phyloP scores from a whole-genome alignment of 345 rosid genomes.

The Linum lewisii region DNA sequence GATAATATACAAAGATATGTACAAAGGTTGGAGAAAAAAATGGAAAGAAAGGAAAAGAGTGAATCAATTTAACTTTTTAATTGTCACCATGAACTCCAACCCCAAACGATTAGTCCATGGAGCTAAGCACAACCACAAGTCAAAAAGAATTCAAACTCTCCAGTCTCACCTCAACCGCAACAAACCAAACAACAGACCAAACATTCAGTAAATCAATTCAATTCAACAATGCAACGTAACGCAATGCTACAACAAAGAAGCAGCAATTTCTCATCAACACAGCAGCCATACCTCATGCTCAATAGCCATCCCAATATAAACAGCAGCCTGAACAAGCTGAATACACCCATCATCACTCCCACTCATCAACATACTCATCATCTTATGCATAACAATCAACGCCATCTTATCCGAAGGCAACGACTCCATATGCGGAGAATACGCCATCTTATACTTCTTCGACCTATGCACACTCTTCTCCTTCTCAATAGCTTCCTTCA shows the following conservation, averaged over 20 bases:
- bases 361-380: conserved; percentile 73
- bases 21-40: no score
- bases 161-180: no score
- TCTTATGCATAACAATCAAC: conserved; percentile 86
- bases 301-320: conserved; percentile 69
- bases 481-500: conserved; percentile 61
- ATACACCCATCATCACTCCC: conserved; percentile 60
- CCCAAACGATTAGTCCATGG: no score
- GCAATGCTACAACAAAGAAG: not conserved
- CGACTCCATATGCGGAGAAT: conserved; percentile 67
- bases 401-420: conserved; percentile 93
- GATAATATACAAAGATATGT: no score
- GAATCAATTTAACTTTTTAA: no score
- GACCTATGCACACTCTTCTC: conserved; percentile 62
- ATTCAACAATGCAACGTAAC: not conserved
- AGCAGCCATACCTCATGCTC: conserved; percentile 93
- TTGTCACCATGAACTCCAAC: no score
- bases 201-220: not conserved
- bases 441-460: conserved; percentile 61
- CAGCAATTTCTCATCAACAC: not conserved
- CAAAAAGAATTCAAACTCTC: no score
- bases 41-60: no score
- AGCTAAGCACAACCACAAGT: no score
- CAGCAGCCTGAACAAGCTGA: conserved; percentile 79
- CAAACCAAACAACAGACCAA: not conserved